Conservation (phyloP, 495 filamentous ascomycete genomes). For the Apiosordaria backusii region DNA sequence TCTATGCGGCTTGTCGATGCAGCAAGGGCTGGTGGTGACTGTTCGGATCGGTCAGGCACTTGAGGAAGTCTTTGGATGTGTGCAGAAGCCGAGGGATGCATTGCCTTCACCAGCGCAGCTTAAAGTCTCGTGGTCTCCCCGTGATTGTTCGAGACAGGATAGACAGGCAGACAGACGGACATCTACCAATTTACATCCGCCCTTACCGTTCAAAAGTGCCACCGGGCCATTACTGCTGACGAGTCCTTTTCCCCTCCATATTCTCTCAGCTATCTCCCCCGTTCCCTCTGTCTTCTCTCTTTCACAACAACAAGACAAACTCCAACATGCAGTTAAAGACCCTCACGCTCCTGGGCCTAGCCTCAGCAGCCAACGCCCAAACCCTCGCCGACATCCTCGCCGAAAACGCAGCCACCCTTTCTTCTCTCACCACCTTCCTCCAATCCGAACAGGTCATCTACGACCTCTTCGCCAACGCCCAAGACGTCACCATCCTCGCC, state of each 20-base stretch:
- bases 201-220: neutral
- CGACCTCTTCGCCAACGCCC: constrained; percentile 37
- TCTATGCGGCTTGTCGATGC: neutral
- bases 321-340: constrained; percentile 38
- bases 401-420: constrained; percentile 38
- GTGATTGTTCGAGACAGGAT: neutral
- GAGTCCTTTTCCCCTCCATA: neutral
- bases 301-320: neutral
- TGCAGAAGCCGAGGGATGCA: neutral
- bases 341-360: constrained; percentile 27
- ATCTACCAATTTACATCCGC: constrained; percentile 1
- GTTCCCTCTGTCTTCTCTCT: neutral
- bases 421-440: constrained; percentile 46
- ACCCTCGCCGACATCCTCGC: constrained; percentile 37
- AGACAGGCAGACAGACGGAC: neutral
- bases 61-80: neutral
- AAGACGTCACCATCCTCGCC: constrained; percentile 62
- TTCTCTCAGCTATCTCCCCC: neutral
- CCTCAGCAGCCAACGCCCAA: constrained; percentile 31
- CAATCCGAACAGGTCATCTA: constrained; percentile 38
- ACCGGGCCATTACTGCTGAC: neutral
- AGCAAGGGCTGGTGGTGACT: constrained; percentile 2
- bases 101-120: neutral
- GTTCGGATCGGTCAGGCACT: constrained; percentile 7
- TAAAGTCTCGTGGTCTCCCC: constrained; percentile 9